phyloP scores from a whole-genome alignment of 2,329 filamentous ascomycete genomes.

The Xenoacremonium recifei region DNA sequence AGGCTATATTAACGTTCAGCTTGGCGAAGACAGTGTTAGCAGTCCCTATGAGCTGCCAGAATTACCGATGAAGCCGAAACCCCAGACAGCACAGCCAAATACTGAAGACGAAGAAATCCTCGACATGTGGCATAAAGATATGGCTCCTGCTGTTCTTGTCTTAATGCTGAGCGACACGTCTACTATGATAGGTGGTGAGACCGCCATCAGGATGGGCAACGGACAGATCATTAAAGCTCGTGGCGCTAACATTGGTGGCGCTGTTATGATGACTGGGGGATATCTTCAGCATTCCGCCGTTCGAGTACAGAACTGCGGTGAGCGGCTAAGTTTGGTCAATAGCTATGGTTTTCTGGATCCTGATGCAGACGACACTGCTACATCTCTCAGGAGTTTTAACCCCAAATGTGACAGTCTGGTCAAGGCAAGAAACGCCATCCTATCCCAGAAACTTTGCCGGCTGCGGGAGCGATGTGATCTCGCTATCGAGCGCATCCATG shows the following conservation, averaged over 20 bases:
- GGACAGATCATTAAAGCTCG: constrained; percentile 6
- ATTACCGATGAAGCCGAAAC: constrained; percentile 10
- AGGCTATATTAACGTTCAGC: constrained; percentile 9
- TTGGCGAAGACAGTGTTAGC: constrained; percentile 1
- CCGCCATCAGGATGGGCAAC: constrained; percentile 4
- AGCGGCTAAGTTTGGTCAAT: constrained; percentile 9
- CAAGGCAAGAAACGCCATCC: constrained; percentile 1
- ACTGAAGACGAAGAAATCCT: neutral
- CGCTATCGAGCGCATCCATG: neutral
- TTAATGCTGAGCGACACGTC: constrained; percentile 16
- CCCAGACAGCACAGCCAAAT: neutral
- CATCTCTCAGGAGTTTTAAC: constrained; percentile 5
- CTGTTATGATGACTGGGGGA: constrained; percentile 8
- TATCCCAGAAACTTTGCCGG: neutral
- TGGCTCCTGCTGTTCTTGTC: constrained; percentile 11
- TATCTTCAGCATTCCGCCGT: constrained; percentile 7
- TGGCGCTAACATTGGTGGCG: constrained; percentile 5
- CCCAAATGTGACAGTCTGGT: constrained; percentile 1
- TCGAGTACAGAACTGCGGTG: constrained; percentile 3
- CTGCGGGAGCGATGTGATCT: constrained; percentile 1
- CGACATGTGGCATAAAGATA: constrained; percentile 14
- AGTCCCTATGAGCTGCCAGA: constrained; percentile 6
- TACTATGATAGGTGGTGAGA: constrained; percentile 15
- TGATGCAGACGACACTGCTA: constrained; percentile 6
- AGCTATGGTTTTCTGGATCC: constrained; percentile 7